phyloP scores from a whole-genome alignment of 352 stramenopile genomes.

The Pythium biforme region DNA sequence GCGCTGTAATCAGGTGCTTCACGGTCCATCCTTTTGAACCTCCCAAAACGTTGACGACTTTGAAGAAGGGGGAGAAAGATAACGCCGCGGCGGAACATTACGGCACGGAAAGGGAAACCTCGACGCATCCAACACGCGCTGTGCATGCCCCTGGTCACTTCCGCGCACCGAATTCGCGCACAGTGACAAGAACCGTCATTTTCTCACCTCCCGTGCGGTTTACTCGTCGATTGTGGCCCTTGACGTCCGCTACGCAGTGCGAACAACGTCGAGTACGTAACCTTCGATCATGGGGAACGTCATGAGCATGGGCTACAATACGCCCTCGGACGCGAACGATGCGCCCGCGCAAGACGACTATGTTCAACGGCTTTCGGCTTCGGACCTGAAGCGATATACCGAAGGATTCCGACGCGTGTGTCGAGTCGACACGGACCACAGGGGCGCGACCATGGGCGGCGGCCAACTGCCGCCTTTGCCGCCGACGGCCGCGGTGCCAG shows the following conservation, averaged over 20 bases:
- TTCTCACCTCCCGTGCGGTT: neutral
- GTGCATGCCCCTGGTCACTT: slow-evolving; percentile 8
- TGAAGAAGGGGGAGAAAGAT: slow-evolving; percentile 27
- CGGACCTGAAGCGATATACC: slow-evolving; percentile 64
- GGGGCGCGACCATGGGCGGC: slow-evolving; percentile 7
- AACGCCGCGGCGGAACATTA: slow-evolving; percentile 6
- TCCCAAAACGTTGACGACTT: slow-evolving; percentile 17
- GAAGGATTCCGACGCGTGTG: slow-evolving; percentile 76
- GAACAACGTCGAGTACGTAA: neutral
- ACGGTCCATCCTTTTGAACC: slow-evolving; percentile 4
- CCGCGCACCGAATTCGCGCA: neutral
- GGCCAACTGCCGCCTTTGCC: slow-evolving; percentile 22
- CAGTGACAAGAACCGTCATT: neutral
- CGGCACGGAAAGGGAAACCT: neutral
- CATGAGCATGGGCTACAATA: slow-evolving; percentile 48
- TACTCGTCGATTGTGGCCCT: neutral
- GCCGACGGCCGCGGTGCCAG: slow-evolving; percentile 18
- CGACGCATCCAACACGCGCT: neutral
- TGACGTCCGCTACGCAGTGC: neutral
- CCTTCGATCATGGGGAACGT: slow-evolving; percentile 59
- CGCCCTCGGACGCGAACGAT: slow-evolving; percentile 6
- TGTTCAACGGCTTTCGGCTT: slow-evolving; percentile 52
- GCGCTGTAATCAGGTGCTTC: slow-evolving; percentile 8
- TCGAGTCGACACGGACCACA: slow-evolving; percentile 34
- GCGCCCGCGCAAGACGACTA: slow-evolving; percentile 36